Percentiles rank a stretch among this genome's conserved stretches.
These are phyloP conservation scores for Hygrophoropsis aurantiaca DNA, from an alignment of 768 basidiomycete genomes.

Conservation along the genomic window DNA sequence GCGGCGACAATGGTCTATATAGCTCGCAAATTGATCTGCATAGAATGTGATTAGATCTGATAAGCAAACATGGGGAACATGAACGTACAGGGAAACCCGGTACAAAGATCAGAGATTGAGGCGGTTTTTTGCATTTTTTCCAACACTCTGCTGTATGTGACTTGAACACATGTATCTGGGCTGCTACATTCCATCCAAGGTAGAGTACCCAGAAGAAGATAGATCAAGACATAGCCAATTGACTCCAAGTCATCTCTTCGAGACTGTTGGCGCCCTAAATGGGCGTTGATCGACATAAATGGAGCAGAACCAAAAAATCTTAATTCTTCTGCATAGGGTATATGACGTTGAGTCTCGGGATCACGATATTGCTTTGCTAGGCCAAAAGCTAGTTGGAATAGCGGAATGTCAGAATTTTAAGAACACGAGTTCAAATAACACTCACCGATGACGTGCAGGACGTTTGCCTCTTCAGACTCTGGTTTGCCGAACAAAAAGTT, in stretches of 20 bases:
- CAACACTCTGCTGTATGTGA: slow-evolving; percentile 99
- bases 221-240: slow-evolving; percentile 98
- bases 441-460: slow-evolving; percentile 84
- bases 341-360: slow-evolving; percentile 95
- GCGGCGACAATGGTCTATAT: slow-evolving; percentile 99
- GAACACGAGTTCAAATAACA: slow-evolving; percentile 12
- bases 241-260: slow-evolving; percentile 96
- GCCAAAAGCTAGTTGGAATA: slow-evolving; percentile 72
- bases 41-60: slow-evolving; percentile 2
- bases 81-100: slow-evolving; percentile 85
- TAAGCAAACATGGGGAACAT: neutral
- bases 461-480: slow-evolving; percentile 85
- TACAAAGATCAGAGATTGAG: slow-evolving; percentile 87
- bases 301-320: slow-evolving; percentile 94
- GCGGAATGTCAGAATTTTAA: slow-evolving; percentile 3
- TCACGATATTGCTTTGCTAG: slow-evolving; percentile 99
- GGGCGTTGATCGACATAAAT: slow-evolving; percentile 99
- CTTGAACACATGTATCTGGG: slow-evolving; percentile 84
- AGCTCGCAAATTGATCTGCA: slow-evolving; percentile 94
- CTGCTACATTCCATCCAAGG: slow-evolving; percentile 98
- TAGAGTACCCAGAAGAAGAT: slow-evolving; percentile 93
- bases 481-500: slow-evolving; percentile 98
- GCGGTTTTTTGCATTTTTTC: slow-evolving; percentile 99
- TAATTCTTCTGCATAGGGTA: slow-evolving; percentile 98
- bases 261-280: slow-evolving; percentile 92